Percentiles rank a stretch among this genome's conserved stretches.
Conservation (phyloP, 2,329 filamentous ascomycete genomes). For the Nemania sp. region DNA sequence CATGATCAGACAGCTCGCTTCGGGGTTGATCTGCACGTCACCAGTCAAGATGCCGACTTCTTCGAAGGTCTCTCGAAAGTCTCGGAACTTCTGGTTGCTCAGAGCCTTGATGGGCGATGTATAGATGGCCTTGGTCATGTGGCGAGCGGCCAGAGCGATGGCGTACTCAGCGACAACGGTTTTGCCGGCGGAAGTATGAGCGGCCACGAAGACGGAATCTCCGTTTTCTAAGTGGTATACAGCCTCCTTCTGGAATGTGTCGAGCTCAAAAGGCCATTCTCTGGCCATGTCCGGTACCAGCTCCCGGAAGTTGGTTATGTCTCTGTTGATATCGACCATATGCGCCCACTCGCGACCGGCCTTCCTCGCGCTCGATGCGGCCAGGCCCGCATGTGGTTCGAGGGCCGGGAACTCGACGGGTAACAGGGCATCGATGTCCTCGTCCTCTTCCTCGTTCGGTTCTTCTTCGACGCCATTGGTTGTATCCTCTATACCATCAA, state of each 20-base stretch:
- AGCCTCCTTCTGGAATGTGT: conserved; percentile 98
- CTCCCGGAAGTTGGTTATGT: conserved; percentile 91
- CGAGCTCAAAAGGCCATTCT: conserved; percentile 95
- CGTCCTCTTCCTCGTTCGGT: conserved; percentile 50
- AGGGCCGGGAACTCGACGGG: conserved; percentile 92
- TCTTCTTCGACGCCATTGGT: conserved; percentile 29
- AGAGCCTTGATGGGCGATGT: conserved; percentile 98
- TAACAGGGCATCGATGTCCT: conserved; percentile 81
- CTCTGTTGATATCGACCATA: conserved; percentile 93
- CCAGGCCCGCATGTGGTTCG: conserved; percentile 78
- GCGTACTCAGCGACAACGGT: conserved; percentile 98
- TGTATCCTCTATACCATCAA: conserved; percentile 33
- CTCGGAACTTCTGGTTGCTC: conserved; percentile 97
- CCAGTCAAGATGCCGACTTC: conserved; percentile 97
- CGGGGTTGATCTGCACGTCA: conserved; percentile 96
- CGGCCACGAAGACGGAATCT: conserved; percentile 96
- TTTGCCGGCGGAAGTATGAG: conserved; percentile 96
- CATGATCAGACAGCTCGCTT: conserved; percentile 98
- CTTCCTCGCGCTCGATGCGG: conserved; percentile 71
- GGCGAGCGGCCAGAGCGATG: conserved; percentile 92
- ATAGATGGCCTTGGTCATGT: conserved; percentile 99
- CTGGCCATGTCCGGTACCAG: conserved; percentile 95
- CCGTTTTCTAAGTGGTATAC: conserved; percentile 96
- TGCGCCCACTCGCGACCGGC: conserved; percentile 92
- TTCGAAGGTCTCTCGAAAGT: conserved; percentile 87